Evolutionary conservation across 1,139 yeast genomes (phyloP), one percentile per base, ranked within the genome.

Genomic region (Diutina sp.): DNA sequence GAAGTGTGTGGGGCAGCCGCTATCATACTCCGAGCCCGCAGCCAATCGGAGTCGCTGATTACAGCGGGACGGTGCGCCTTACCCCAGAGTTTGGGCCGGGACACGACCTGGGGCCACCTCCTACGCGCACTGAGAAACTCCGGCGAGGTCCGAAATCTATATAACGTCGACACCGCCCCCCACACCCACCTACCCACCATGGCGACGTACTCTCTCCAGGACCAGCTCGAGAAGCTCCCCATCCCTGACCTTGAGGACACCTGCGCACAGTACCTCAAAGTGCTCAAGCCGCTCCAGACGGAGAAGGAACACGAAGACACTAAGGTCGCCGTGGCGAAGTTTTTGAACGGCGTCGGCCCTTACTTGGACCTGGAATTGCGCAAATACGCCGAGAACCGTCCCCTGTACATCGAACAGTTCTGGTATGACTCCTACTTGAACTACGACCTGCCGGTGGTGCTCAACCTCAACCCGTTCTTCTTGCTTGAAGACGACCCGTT

Each of bases 361-460:
- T 74, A 79, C 58, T 75, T 90, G 61, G 89, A 87, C 62, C 72
- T 79, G 44, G 84, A 83, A 63, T 76, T 89, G 55, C 71, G 83
- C 55, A 80, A 80, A 57, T 88, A 87, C 64, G 77, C 89, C 11
- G 74, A 80, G 58, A 70, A 80, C 21, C 74, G 90, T 62, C 82
- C 87, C 57, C 85, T 95, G 9, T 90, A 86, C 69, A 90, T 90
- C 60, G 97, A 90, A 69, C 96, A 90, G 67, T 90, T 90, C 68
- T 90, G 97, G 97, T 89, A 84, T 68, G 97, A 90, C 66, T 83
- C 96, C 2, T 90, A 90, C 68, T 76, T 90, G 61, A 85, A 84
- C 68, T 87, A 87, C 67, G 97, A 90, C 69, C 86, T 90, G 30
- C 96, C 91, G 0, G 96, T 90, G 55, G 97, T 90, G 35, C 76